These are phyloP conservation scores for Paramecium caudatum DNA, from an alignment of 73 alveolate species.

Conservation along the genomic window DNA sequence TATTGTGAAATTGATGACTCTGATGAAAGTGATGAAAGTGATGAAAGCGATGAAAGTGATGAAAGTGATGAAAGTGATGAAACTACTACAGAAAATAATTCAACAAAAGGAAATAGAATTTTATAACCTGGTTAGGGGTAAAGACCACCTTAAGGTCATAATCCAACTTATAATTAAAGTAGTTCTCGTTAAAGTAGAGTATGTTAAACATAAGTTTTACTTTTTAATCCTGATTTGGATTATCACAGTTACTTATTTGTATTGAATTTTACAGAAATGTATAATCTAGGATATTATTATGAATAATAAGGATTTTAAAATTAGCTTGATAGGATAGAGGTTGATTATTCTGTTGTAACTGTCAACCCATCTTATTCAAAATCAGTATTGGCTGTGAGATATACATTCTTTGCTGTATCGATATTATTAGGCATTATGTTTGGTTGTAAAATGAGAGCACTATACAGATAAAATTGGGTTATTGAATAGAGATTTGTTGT, in stretches of 20 bases:
- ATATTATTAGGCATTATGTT: neutral
- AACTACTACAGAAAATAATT: too few species aligned
- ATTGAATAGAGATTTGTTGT: conserved; percentile 4
- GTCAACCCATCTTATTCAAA: neutral
- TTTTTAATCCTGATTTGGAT: neutral
- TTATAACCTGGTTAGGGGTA: too few species aligned
- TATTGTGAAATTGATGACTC: neutral
- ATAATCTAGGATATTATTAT: too few species aligned
- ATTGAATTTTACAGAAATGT: neutral
- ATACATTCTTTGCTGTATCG: neutral
- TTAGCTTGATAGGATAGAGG: neutral
- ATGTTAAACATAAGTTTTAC: too few species aligned
- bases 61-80: neutral
- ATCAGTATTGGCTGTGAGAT: conserved; percentile 3
- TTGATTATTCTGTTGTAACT: too few species aligned
- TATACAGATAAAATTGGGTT: neutral
- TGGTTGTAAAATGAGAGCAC: neutral
- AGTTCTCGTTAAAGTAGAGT: too few species aligned
- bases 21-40: neutral
- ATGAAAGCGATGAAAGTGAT: neutral
- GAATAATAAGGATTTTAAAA: neutral
- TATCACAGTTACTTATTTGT: neutral
- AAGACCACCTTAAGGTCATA: too few species aligned
- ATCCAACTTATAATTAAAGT: too few species aligned
- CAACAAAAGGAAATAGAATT: neutral